Base-by-base conservation (phyloP, 192 early-diverging fungal genomes). In the Kappamyces sp. region DNA sequence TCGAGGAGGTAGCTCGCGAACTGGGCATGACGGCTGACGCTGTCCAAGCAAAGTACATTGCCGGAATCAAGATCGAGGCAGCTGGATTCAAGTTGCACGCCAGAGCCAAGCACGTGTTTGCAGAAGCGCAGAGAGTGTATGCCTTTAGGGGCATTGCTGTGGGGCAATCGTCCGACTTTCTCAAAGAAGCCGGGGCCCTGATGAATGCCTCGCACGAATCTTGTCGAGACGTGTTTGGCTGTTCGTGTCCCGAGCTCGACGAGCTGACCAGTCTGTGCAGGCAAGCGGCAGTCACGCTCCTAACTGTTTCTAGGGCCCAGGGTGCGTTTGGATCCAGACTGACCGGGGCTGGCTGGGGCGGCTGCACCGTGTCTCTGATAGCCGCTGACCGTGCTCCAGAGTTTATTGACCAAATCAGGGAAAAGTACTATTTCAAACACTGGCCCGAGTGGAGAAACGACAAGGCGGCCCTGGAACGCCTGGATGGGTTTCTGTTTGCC, bases 301-400 rank as follows among this genome's bases (percentile, higher is more conserved):
- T 62, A 8, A 58, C 9, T 5, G 33, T 23, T 23, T 23, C 23
- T 40, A 31, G 35, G 3, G 60, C 61, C 6, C 66, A 82, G 9
- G 93, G 93, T 4, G 83, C 91, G 5, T 72, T 79, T 55, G 93
- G 93, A 31, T 87, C 89, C 34, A 73, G 93, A 33, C 75, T 96
- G 46, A 94, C 92, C 2, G 93, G 95, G 9, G 95, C 95, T 41
- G 95, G 95, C 8, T 94, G 90, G 91, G 90, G 90, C 47, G 89
- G 91, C 5, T 90, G 90, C 68, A 86, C 89, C 0, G 92, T 95
- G 15, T 84, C 83, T 46, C 70, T 95, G 40, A 84, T 91, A 9
- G 62, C 79, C 31, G 80, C 78, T 55, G 73, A 80, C 42, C 69
- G 74, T 7, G 82, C 89, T 1, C 68, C 74, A 8, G 50, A 34